Conservation (phyloP, 306 rosid genomes). For the Cucumis melo region DNA sequence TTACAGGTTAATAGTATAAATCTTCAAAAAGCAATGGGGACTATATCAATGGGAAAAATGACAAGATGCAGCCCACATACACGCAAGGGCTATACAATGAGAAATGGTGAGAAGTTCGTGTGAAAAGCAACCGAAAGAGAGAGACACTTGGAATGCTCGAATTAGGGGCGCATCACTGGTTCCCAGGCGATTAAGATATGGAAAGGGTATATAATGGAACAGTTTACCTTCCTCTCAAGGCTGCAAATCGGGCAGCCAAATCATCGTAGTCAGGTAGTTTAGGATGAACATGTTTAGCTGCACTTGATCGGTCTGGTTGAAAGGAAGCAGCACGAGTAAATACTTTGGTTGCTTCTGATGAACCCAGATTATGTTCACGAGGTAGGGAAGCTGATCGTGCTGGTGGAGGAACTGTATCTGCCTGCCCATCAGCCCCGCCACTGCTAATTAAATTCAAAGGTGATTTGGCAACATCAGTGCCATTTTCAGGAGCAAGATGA, state of each 20-base stretch:
- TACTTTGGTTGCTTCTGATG: slow-evolving; percentile 39
- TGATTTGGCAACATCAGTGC: slow-evolving; percentile 18
- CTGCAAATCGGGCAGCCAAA: slow-evolving; percentile 73
- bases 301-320: slow-evolving; percentile 48
- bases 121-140: not conserved
- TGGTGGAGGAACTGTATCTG: slow-evolving; percentile 23
- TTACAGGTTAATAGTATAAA: not conserved
- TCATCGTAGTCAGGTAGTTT: slow-evolving; percentile 84
- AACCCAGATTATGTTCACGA: slow-evolving; percentile 29
- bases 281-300: slow-evolving; percentile 87
- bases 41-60: not conserved
- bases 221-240: slow-evolving; percentile 54
- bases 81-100: not conserved
- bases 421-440: slow-evolving; percentile 25
- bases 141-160: not conserved
- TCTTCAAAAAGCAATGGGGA: not conserved
- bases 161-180: not conserved
- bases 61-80: not conserved
- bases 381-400: slow-evolving; percentile 71
- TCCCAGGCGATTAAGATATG: not conserved
- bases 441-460: slow-evolving; percentile 19
- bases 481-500: slow-evolving; percentile 37
- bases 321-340: slow-evolving; percentile 69
- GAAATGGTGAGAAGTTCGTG: not conserved
- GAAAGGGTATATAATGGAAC: not conserved